A percentile compares a stretch with the other conserved stretches of the same genome.
phyloP scores from a whole-genome alignment of 345 rosid genomes.

The Pugionium cornutum region DNA sequence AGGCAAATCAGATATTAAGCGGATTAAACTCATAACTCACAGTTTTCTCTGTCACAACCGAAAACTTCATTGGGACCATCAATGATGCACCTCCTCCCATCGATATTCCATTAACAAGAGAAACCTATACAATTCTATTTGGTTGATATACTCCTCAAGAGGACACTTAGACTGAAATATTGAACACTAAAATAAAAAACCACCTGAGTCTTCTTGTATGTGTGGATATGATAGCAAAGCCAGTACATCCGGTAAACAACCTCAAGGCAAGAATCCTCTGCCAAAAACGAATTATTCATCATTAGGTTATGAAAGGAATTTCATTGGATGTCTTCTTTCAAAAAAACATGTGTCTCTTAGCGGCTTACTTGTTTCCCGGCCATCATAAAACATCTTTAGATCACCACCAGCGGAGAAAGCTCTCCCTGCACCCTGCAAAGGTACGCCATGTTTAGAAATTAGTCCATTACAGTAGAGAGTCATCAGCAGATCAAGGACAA shows the following conservation, averaged over 20 bases:
- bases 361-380: constrained; percentile 67
- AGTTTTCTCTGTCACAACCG: constrained; percentile 91
- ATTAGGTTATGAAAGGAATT: background rate
- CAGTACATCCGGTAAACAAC: constrained; percentile 95
- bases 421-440: constrained; percentile 75
- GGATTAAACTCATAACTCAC: constrained; percentile 45
- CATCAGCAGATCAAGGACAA: constrained; percentile 3
- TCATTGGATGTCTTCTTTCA: background rate
- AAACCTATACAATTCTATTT: constrained; percentile 49
- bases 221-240: constrained; percentile 90
- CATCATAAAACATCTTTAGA: constrained; percentile 83
- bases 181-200: background rate
- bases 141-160: constrained; percentile 6
- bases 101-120: constrained; percentile 85
- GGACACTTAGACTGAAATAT: background rate
- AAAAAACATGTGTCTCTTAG: background rate
- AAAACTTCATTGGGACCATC: constrained; percentile 92
- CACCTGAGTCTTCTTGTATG: constrained; percentile 83
- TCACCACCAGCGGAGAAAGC: constrained; percentile 99
- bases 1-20: background rate
- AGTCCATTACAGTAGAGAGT: background rate
- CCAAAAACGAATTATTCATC: constrained; percentile 20
- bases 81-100: constrained; percentile 98
- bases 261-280: constrained; percentile 90
- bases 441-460: background rate